Evolutionary conservation across 352 stramenopile species (phyloP).

Genomic region (Phytopythium cucurbitacearum): DNA sequence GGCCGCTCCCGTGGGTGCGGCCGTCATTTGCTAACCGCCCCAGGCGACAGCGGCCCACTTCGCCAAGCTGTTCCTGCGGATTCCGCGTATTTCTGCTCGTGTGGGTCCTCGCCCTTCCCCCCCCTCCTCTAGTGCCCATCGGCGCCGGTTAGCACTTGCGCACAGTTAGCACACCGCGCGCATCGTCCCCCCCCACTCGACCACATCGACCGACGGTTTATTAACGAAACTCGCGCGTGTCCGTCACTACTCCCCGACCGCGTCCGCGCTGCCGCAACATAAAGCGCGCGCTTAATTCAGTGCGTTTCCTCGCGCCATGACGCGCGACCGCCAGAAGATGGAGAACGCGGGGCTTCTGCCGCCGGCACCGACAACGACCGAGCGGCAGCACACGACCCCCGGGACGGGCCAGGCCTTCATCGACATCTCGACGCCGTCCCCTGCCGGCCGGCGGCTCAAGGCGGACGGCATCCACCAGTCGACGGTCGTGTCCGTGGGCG

Average conservation of each 20-base stretch:
- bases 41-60: neutral
- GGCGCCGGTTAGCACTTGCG: neutral
- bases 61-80: neutral
- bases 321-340: conserved; percentile 39
- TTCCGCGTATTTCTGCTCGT: conserved; percentile 3
- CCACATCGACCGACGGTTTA: too few species aligned
- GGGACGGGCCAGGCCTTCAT: conserved; percentile 51
- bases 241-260: too few species aligned
- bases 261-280: neutral
- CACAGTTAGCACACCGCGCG: too few species aligned
- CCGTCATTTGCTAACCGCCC: conserved; percentile 1
- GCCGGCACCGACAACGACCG: conserved; percentile 12
- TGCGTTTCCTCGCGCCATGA: conserved; percentile 13
- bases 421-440: conserved; percentile 64
- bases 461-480: conserved; percentile 7
- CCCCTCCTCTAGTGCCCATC: neutral
- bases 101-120: too few species aligned
- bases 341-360: conserved; percentile 21
- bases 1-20: too few species aligned
- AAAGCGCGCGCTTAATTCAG: neutral
- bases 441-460: conserved; percentile 22
- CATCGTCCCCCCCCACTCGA: too few species aligned
- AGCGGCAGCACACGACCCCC: conserved; percentile 38
- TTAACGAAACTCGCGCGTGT: too few species aligned
- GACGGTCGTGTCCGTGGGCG: conserved; percentile 6